Base-by-base conservation (phyloP, 163 green algal genomes). In the Coccomyxa subellipsoidea region DNA sequence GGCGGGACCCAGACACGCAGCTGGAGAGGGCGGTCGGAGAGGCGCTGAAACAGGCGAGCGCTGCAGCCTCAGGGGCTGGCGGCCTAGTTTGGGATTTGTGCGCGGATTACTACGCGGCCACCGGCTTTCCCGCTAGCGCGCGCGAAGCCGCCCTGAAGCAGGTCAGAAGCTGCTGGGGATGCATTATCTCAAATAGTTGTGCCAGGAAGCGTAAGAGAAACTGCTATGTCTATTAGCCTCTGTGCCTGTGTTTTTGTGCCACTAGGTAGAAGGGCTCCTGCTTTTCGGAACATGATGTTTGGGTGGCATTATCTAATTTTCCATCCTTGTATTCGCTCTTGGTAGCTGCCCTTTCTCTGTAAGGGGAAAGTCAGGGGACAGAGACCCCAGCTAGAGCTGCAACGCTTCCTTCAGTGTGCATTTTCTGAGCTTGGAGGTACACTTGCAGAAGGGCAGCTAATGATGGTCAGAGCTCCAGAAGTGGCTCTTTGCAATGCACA, bases 21-120 rank as follows among this genome's bases (percentile, higher is more conserved):
- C 70, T 77, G 70, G 70, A 77, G 70, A 31, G 32, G 70, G 70
- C 70, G 70, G 70, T 77, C 31, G 32, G 32, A 8, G 32, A 77
- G 8, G 70, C 32, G 70, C 70, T 77, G 70, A 40, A 38, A 7
- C 70, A 77, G 70, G 32, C 32, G 1, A 73, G 66, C 8, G 70
- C 34, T 7, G 34, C 32, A n/a, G 31, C 70, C 31, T 47, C 32
- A 27, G 70, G 70, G 2, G 70, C 70, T 9, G 32, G 32, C 32
- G 18, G 0, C 70, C 27, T 27, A n/a, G 32, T 39, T 7, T 77
- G 70, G 70, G 70, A 34, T 32, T 32, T 47, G n/a, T 40, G 25
- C 12, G 70, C 70, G 8, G 70, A 77, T 32, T 77, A 47, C 70
- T 40, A 77, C 70, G n/a, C 9, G 7, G 70, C 70, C 32, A 38